Evolutionary conservation across 345 rosid species (phyloP).

Genomic region (Brassica rapa): DNA sequence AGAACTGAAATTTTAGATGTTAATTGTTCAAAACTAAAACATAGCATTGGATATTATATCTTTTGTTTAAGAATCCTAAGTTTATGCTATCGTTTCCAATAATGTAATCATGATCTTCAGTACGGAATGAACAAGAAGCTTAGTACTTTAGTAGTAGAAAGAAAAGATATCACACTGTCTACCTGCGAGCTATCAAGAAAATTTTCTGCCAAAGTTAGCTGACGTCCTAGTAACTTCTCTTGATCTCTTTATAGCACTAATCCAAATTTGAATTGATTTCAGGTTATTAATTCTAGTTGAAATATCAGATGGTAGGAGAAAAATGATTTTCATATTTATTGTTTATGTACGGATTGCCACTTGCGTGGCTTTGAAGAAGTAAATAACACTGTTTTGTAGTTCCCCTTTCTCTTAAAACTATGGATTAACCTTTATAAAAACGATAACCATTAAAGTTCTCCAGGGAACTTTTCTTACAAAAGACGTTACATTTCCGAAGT

Average conservation of each 20-base stretch:
- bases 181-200: not conserved
- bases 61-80: no score
- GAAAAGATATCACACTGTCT: not conserved
- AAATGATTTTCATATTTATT: slow-evolving; percentile 27
- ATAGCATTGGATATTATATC: no score
- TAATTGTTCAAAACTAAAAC: no score
- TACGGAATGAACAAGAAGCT: no score
- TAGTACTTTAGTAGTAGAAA: no score
- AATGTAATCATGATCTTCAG: no score
- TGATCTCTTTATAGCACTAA: not conserved
- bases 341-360: slow-evolving; percentile 29
- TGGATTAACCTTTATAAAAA: slow-evolving; percentile 7
- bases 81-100: no score
- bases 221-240: not conserved
- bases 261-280: not conserved
- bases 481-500: slow-evolving; percentile 25
- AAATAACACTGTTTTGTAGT: slow-evolving; percentile 6
- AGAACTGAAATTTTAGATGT: no score
- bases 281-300: not conserved
- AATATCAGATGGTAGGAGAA: slow-evolving; percentile 11
- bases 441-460: slow-evolving; percentile 22
- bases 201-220: not conserved
- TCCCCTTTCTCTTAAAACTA: slow-evolving; percentile 15
- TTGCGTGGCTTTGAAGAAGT: slow-evolving; percentile 32
- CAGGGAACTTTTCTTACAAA: slow-evolving; percentile 32